Percentiles rank a stretch among this genome's conserved stretches.
Evolutionary conservation across 192 early-diverging fungal species (phyloP).

Genomic region (Gamsiella multidivaricata): DNA sequence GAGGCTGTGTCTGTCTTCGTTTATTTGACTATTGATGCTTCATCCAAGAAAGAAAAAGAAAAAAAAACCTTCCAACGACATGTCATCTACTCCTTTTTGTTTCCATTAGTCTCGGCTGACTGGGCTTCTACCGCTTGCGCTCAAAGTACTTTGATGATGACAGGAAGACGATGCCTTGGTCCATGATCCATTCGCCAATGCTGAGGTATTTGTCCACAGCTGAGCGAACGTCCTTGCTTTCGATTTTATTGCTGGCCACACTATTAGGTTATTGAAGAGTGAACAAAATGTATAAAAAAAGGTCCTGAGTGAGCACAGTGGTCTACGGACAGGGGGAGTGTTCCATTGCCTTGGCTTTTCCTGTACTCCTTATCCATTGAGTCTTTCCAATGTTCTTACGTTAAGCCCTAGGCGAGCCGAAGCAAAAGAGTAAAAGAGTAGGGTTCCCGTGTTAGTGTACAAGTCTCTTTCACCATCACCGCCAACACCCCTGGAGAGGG

Average conservation of each 20-base stretch:
- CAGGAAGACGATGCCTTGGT: slow-evolving; percentile 55
- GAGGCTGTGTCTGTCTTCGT: not conserved
- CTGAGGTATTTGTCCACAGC: slow-evolving; percentile 59
- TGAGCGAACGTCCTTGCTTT: slow-evolving; percentile 59
- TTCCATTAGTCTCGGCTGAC: too few relatives aligned
- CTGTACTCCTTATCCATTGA: too few relatives aligned
- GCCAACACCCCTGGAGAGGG: not conserved
- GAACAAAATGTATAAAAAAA: slow-evolving; percentile 3
- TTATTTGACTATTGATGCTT: not conserved
- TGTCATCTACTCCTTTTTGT: not conserved
- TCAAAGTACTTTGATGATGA: slow-evolving; percentile 61
- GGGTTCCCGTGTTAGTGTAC: not conserved
- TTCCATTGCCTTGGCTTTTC: not conserved
- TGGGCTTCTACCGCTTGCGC: slow-evolving; percentile 26
- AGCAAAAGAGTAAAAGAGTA: not conserved
- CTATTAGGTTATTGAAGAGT: slow-evolving; percentile 19
- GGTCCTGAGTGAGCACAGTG: too few relatives aligned
- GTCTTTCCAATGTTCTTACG: too few relatives aligned
- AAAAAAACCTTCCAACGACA: too few relatives aligned
- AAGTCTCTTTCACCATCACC: too few relatives aligned
- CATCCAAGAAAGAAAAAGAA: not conserved
- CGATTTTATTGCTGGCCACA: slow-evolving; percentile 57
- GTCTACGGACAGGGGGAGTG: too few relatives aligned
- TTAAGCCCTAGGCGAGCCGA: slow-evolving; percentile 13
- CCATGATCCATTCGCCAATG: slow-evolving; percentile 63